phyloP scores from a whole-genome alignment of 2,329 filamentous ascomycete species.

The Phaeoacremonium minimum region DNA sequence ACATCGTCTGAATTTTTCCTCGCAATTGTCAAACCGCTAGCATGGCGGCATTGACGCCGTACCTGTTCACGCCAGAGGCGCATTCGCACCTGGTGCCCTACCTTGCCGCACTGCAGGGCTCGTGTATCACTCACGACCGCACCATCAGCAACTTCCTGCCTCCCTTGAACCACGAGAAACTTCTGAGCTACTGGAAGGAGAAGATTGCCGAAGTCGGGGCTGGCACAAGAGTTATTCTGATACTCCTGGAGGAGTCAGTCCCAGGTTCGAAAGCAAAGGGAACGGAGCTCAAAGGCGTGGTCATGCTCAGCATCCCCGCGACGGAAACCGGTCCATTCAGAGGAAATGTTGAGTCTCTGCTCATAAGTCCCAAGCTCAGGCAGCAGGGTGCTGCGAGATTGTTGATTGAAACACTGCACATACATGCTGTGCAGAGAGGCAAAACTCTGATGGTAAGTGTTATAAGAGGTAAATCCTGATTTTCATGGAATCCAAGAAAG shows the following conservation, averaged over 20 bases:
- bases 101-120: slow-evolving; percentile 53
- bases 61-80: slow-evolving; percentile 35
- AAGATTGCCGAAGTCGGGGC: slow-evolving; percentile 40
- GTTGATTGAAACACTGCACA: slow-evolving; percentile 51
- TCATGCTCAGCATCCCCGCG: slow-evolving; percentile 46
- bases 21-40: no score
- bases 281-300: slow-evolving; percentile 48
- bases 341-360: slow-evolving; percentile 51
- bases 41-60: slow-evolving; percentile 23
- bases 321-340: slow-evolving; percentile 54
- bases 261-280: slow-evolving; percentile 30
- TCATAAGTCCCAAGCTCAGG: slow-evolving; percentile 48
- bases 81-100: slow-evolving; percentile 51
- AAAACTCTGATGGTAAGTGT: slow-evolving; percentile 51
- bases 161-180: slow-evolving; percentile 51
- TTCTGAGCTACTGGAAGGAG: slow-evolving; percentile 53
- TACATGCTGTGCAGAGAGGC: slow-evolving; percentile 42
- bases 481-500: no score
- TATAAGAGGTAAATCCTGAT: no score
- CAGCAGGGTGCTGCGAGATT: slow-evolving; percentile 44
- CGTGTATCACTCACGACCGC: slow-evolving; percentile 54
- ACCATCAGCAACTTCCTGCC: slow-evolving; percentile 55
- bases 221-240: slow-evolving; percentile 45
- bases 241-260: slow-evolving; percentile 38
- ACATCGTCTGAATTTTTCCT: no score